Evolutionary conservation across 2,329 filamentous ascomycete species (phyloP), one percentile per base, ranked within the genome.

Genomic region (Aureobasidium mangrovei): DNA sequence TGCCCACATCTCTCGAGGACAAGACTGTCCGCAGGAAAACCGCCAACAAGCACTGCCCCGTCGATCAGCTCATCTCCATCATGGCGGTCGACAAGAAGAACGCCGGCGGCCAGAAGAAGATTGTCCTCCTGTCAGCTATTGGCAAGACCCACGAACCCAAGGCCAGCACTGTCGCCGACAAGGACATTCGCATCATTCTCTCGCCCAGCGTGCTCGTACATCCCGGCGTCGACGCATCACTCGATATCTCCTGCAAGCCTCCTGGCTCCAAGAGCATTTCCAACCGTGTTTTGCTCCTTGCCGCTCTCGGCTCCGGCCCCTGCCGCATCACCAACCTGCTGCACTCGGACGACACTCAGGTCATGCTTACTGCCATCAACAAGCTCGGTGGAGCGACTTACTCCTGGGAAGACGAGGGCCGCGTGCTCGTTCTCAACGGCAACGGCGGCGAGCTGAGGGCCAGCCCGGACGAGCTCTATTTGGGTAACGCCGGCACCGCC

Each of bases 41-140:
- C 4, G 91, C 89, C 1, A 88, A 86, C 52, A 96, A 95, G 71
- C 78, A 82, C 60, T 98, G 93, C 67, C 85, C 87, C 0, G 88
- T 96, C 2, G 88, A 96, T 62, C 80, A 86, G 35, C 72, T 98
- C 49, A 78, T 98, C 55, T 79, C 85, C 60, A 95, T 95, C 68
- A 98, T 98, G 93, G 90, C 86, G 0, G 86, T 98, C 7, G 93
- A 98, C 72, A 98, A 98, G 79, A 98, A 98, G 77, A 98, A 98
- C 61, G 87, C 95, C 42, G 93, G 93, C 2, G 81, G 81, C 56
- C 90, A 91, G 70, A 98, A 98, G 77, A 97, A 95, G 72, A 86
- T 98, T 59, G 91, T 96, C 5, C 79, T 98, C 6, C 77, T 98
- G 8, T 91, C 90, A 0, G 86, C 86, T 9, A 95, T 98, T 66